These are phyloP conservation scores for Pichia kluyveri DNA, from an alignment of 805 yeast genomes.

Conservation along the genomic window DNA sequence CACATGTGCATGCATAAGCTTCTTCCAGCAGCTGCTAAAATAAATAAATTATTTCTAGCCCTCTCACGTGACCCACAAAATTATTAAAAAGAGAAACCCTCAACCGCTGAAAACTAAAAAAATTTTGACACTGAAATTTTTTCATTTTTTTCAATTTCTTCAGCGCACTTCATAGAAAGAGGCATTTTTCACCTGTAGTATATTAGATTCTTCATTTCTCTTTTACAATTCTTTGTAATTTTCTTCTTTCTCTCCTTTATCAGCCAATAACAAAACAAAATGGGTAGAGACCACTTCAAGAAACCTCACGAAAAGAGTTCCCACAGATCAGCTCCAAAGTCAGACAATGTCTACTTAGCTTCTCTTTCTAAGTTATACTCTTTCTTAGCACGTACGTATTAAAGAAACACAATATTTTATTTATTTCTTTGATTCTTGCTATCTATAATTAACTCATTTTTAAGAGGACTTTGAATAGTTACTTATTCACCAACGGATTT, in stretches of 20 bases:
- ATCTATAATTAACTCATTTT: conserved; percentile 7
- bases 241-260: background rate
- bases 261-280: conserved; percentile 27
- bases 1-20: too few relatives aligned
- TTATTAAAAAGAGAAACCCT: too few relatives aligned
- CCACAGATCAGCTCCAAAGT: conserved; percentile 99
- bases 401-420: background rate
- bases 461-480: background rate
- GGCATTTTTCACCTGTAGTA: background rate
- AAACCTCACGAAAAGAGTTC: conserved; percentile 94
- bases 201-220: background rate
- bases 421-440: conserved; percentile 18
- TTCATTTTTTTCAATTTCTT: too few relatives aligned
- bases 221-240: too few relatives aligned
- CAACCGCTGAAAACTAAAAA: background rate
- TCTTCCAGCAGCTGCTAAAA: too few relatives aligned
- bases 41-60: background rate
- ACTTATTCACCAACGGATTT: background rate
- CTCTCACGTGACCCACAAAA: background rate
- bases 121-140: too few relatives aligned
- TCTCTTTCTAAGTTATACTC: conserved; percentile 96
- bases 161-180: too few relatives aligned
- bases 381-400: conserved; percentile 96
- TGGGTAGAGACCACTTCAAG: conserved; percentile 97
- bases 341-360: conserved; percentile 98